Percentiles rank a stretch among this genome's conserved stretches.
Conservation (phyloP, 371 early-diverging fungal genomes). For the Mortierella sp. region DNA sequence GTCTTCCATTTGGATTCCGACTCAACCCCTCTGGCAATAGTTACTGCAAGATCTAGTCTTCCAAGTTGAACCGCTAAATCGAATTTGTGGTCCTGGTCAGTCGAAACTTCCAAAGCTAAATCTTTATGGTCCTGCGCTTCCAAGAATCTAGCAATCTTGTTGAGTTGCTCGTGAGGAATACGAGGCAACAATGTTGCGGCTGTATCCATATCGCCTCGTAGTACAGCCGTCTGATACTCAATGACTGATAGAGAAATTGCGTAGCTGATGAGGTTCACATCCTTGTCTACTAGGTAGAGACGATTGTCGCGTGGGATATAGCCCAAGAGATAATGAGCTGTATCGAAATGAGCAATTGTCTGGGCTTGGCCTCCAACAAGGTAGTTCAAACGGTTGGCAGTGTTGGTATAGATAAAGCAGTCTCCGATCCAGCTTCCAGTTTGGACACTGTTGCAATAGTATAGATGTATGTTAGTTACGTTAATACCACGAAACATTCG, state of each 20-base stretch:
- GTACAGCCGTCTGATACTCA: conserved; percentile 96
- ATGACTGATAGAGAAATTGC: conserved; percentile 91
- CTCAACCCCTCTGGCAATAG: conserved; percentile 85
- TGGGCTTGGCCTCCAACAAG: conserved; percentile 93
- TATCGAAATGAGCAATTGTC: conserved; percentile 95
- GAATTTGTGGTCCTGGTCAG: conserved; percentile 94
- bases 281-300: conserved; percentile 95
- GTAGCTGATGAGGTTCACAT: conserved; percentile 90
- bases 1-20: conserved; percentile 92
- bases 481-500: not conserved
- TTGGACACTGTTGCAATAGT: conserved; percentile 61
- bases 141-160: conserved; percentile 94
- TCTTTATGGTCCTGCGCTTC: conserved; percentile 93
- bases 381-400: conserved; percentile 92
- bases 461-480: not conserved
- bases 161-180: conserved; percentile 87
- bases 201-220: conserved; percentile 90
- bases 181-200: conserved; percentile 85
- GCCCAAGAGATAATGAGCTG: conserved; percentile 91
- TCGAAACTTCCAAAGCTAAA: conserved; percentile 92
- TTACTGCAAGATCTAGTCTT: conserved; percentile 86
- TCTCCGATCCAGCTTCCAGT: conserved; percentile 98
- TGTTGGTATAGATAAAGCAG: conserved; percentile 96
- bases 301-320: conserved; percentile 95
- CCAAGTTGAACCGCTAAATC: conserved; percentile 92